Evolutionary conservation across 163 green algal genomes (phyloP), one percentile per base, ranked within the genome.

Genomic region (Chloroidium sp.): DNA sequence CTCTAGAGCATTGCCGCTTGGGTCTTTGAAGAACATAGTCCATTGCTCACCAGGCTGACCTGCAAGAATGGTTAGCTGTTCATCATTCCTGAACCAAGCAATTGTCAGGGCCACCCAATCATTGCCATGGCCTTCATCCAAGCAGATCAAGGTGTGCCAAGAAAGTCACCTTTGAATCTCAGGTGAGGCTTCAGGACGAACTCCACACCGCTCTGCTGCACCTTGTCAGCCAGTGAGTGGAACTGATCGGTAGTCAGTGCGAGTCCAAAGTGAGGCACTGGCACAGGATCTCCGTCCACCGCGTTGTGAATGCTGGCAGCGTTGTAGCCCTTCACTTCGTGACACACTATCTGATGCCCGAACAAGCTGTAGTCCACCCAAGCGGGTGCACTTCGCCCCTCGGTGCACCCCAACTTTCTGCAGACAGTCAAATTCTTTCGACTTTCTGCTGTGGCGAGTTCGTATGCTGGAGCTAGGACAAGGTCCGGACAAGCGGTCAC

Each of bases 11-110:
- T 97, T 97, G 8, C 92, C 92, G 57, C 69, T 85, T 12, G 80
- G 85, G 78, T 94, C 90, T 60, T 86, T 88, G 86, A 96, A 95
- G 78, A 97, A 97, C 93, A 97, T 96, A 36, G 93, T 97, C 87
- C 86, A 94, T 84, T 97, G 93, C 86, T 95, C 91, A 0, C 83
- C 86, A 4, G 87, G 85, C 77, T 86, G 69, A 59, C 85, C 87
- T 90, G 84, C 74, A 64, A 59, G 62, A 1, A 58, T 36, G 36
- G 36, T 36, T 1, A 69, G 3, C 12, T 8, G 4, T 74, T 59
- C 59, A 69, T 10, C 62, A 12, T 61, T 12, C 12, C 12, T 78
- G 13, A 36, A 77, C 4, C 36, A 36, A 36, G 36, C 36, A 36
- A 36, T 36, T 36, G 36, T 36, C 36, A 36, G 36, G 36, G 36